These are phyloP conservation scores for Paxillus rubicundulus DNA, from an alignment of 768 basidiomycete species.

Conservation along the genomic window DNA sequence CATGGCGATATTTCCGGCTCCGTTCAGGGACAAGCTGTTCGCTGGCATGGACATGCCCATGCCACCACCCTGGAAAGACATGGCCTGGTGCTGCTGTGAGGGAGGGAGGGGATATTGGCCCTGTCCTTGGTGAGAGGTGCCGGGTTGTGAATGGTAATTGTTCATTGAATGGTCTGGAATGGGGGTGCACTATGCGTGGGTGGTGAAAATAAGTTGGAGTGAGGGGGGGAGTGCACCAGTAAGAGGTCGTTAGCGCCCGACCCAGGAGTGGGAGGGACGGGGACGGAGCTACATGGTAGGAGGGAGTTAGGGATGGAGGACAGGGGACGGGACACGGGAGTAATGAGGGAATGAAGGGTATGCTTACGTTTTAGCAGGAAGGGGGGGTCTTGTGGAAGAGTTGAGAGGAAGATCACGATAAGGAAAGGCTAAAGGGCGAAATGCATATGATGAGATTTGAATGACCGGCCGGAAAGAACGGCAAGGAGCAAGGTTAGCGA, in stretches of 20 bases:
- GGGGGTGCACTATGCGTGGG: background rate
- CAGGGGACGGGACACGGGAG: background rate
- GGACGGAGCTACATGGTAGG: background rate
- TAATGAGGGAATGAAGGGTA: background rate
- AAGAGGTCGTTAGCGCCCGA: conserved; percentile 12
- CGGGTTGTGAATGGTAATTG: conserved; percentile 7
- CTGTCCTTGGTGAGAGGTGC: conserved; percentile 19
- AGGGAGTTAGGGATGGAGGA: background rate
- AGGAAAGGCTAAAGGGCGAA: conserved; percentile 11
- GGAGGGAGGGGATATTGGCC: conserved; percentile 21
- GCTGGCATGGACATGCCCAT: conserved; percentile 10
- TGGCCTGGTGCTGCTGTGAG: conserved; percentile 7
- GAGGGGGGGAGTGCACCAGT: conserved; percentile 2
- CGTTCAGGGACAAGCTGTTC: conserved; percentile 9
- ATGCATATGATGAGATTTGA: conserved; percentile 10
- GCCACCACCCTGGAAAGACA: conserved; percentile 19
- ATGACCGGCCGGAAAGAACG: conserved; percentile 13
- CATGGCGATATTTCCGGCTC: background rate
- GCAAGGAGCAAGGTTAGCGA: background rate
- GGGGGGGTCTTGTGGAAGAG: background rate
- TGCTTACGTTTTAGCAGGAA: conserved; percentile 15
- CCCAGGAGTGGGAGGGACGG: background rate
- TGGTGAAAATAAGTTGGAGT: background rate
- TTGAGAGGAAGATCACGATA: conserved; percentile 16
- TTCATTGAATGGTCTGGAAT: conserved; percentile 6